Base-by-base conservation (phyloP, 176 grass and related monocot species). In the Poa annua region DNA sequence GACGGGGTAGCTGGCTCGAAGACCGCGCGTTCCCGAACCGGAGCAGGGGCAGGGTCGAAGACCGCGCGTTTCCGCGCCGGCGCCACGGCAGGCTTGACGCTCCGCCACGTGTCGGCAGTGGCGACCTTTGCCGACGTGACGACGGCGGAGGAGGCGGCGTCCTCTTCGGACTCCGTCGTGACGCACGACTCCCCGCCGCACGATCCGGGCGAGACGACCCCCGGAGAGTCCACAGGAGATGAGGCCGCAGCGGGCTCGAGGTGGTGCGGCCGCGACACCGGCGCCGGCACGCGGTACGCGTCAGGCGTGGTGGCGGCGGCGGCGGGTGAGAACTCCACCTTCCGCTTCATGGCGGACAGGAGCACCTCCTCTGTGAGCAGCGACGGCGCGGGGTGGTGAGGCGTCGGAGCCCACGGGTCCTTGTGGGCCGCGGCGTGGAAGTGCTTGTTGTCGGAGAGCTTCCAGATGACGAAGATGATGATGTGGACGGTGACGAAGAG, bases 401-500 rank as follows among this genome's bases (percentile, higher is more conserved):
- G 80, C 7, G 10, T 56, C 29, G 6, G 74, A 0, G 54, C 69
- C 38, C 76, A 83, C 1, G 55, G 74, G 35, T 87, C 80, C 81
- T 84, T 76, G 77, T 71, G 51, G 4, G n/a, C 35, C 17, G 61
- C 26, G 9, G 21, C 36, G 25, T 76, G 91, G 85, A 52, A 75
- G 56, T 90, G 88, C 72, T 81, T 95, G 39, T 88, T 83, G 73
- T 90, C 93, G 83, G 96, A 95, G 83, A 99, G 97, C 87, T 96
- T 96, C 93, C 93, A 98, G 83, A 98, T 95, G 87, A 93, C 85
- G 81, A 98, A 76, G 81, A 96, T 93, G 91, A 99, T 99, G 83
- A 99, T 85, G 78, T 99, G 91, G 25, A 96, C 72, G 84, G 88
- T 88, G 78, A 96, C 80, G 88, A 99, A 96, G 77, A 99, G 93